These are phyloP conservation scores for Fomitopsis schrenkii DNA, from an alignment of 1,284 basidiomycete genomes.

Conservation along the genomic window DNA sequence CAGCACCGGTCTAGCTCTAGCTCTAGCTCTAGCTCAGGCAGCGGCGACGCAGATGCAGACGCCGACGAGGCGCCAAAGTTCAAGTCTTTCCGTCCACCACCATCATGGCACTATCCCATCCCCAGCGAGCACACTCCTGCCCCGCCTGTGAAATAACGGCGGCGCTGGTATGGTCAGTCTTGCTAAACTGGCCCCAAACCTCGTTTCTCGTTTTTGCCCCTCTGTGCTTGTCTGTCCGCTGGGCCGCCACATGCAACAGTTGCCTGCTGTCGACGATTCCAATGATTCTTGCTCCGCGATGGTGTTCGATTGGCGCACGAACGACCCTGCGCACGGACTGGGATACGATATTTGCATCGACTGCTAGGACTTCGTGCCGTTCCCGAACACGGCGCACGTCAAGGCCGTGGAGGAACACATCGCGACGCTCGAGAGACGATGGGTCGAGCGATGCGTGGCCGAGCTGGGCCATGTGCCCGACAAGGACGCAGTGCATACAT, in stretches of 20 bases:
- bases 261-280: no score
- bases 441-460: constrained; percentile 42
- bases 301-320: constrained; percentile 53
- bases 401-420: constrained; percentile 71
- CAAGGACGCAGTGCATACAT: constrained; percentile 28
- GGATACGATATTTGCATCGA: constrained; percentile 85
- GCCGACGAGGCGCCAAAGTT: constrained; percentile 7
- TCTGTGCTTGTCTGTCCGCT: no score
- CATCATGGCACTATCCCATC: no score
- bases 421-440: constrained; percentile 56
- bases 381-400: constrained; percentile 58
- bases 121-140: no score
- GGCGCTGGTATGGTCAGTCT: no score
- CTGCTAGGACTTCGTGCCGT: constrained; percentile 74
- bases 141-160: no score
- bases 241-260: no score
- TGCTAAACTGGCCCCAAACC: no score
- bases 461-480: constrained; percentile 22
- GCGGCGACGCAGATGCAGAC: constrained; percentile 8
- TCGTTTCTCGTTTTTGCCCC: no score
- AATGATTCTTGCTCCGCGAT: no score
- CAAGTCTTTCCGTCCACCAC: no score
- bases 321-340: constrained; percentile 54
- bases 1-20: constrained; percentile 5
- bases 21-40: constrained; percentile 8